Percentiles rank a stretch among this genome's conserved stretches.
Evolutionary conservation across 371 early-diverging fungal species (phyloP).

Genomic region (Batkoa obscura): DNA sequence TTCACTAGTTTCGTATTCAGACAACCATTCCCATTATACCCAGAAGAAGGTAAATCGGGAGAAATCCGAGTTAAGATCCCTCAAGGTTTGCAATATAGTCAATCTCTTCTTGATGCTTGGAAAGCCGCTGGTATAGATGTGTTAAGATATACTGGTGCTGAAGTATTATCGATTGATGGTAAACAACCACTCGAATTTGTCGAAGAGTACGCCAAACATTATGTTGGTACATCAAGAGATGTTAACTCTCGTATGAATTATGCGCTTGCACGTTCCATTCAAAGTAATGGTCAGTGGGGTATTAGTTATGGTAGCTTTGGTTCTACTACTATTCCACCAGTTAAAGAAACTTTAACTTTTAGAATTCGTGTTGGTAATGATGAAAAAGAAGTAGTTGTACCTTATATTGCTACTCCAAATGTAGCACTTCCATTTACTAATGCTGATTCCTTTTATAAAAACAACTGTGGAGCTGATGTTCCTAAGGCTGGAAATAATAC

Average conservation of each 20-base stretch:
- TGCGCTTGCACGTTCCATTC: background rate
- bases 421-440: background rate
- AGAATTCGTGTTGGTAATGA: background rate
- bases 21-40: constrained; percentile 1
- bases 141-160: background rate
- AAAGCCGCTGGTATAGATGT: background rate
- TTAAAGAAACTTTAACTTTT: background rate
- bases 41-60: background rate
- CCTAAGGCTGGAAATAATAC: background rate
- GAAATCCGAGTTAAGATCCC: background rate
- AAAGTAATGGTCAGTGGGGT: background rate
- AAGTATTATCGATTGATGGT: constrained; percentile 3
- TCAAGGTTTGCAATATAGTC: background rate
- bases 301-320: constrained; percentile 2
- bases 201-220: background rate
- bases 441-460: background rate
- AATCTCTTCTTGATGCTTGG: background rate
- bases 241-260: background rate
- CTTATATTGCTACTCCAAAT: background rate
- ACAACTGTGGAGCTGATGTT: background rate
- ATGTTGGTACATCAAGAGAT: constrained; percentile 4
- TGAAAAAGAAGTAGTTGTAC: background rate
- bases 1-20: background rate
- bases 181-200: background rate
- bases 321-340: background rate